Evolutionary conservation across 192 early-diverging fungal genomes (phyloP), one percentile per base, ranked within the genome.

Genomic region (Haplosporangium gracile): DNA sequence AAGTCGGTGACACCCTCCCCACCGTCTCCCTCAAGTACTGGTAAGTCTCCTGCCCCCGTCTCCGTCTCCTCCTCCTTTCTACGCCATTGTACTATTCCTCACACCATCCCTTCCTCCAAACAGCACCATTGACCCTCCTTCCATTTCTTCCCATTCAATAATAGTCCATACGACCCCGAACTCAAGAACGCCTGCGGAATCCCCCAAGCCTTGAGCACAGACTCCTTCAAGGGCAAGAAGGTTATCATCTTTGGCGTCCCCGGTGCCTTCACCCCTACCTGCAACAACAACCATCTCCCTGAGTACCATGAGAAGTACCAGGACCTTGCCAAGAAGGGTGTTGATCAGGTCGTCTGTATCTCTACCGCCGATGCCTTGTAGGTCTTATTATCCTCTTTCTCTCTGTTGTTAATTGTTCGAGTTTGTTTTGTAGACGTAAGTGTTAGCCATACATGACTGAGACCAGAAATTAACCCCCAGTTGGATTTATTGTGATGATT

Each of bases 221-320:
- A 89, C 43, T 83, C 91, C 5, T 88, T 94, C 74, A 92, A 92
- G 86, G 89, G 90, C 74, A 94, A 93, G 85, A 93, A 91, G 78
- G 92, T 90, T 40, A 90, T 95, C 73, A 88, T 95, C 83, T 94
- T 95, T 88, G 89, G 91, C 70, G 92, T 94, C 8, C 94, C 94
- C 57, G 93, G 92, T 43, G 91, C 92, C 16, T 94, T 94, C 80
- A 94, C 93, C n/a, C 93, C 93, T 29, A 90, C 88, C 40, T 94
- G 93, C 80, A 88, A 89, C 51, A 83, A 88, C 63, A 57, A 86
- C 26, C 93, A 94, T 51, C 69, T 93, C 36, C 93, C 93, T 11
- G 90, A 83, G 70, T 84, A 68, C 73, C 39, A 91, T 6, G 75
- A 87, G 26, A 83, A 90, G 39, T 81, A 81, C 20, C 76, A 90